Evolutionary conservation across 2,329 filamentous ascomycete species (phyloP), one percentile per base, ranked within the genome.

Genomic region (Coniochaeta pulveracea): DNA sequence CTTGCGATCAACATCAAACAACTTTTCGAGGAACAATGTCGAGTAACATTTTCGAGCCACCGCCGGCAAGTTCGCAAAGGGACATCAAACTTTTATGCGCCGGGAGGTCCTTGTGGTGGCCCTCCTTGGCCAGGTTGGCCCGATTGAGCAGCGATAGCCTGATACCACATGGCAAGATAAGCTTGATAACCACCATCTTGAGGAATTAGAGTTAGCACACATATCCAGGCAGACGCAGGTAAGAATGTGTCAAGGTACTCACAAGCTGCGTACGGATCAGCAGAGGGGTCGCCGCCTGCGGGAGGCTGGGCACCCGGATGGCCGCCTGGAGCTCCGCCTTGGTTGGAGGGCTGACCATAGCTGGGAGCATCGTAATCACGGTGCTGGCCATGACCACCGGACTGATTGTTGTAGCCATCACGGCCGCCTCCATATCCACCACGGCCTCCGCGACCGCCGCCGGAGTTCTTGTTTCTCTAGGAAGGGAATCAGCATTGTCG

Each of bases 141-240:
- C 39, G 54, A 52, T 35, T 56, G 52, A 19, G 42, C 43, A 11
- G 52, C 51, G 49, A 69, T 48, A 19, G 80, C 81, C 49, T 83
- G 77, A 59, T 85, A 88, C 83, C 83, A 91, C 46, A 88, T 66
- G 25, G 80, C 74, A 38, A 85, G 58, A 52, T 89, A 91, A 45
- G 80, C 80, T 46, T 86, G 72, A 55, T 89, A 89, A 39, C 84
- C 84, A 43, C 84, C 84, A 57, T 88, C 74, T 78, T 38, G 23
- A 27, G n/a, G 16, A 10, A n/a, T n/a, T n/a, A n/a, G 18, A n/a
- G 34, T 52, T 41, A 52, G 52, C 24, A 16, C 14, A 28, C 25
- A n/a, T n/a, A 8, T 10, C 15, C 16, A 34, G 19, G 17, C 10
- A n/a, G n/a, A n/a, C n/a, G n/a, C 9, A 11, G 12, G 15, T 8